Conservation (phyloP, 2,329 filamentous ascomycete genomes). For the Xylaria sp. region DNA sequence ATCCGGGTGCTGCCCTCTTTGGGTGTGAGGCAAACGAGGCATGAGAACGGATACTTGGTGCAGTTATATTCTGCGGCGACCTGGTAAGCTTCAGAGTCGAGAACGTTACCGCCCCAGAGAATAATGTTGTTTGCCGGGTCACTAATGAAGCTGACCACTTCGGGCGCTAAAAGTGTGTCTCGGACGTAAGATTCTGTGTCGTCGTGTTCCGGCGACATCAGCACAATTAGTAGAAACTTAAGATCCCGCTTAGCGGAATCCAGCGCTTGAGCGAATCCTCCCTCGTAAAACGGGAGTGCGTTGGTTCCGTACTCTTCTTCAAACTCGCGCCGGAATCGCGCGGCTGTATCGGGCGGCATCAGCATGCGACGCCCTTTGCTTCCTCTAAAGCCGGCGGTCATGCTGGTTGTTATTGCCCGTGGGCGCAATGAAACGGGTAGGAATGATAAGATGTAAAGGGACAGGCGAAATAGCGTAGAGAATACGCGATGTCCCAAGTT, state of each 20-base stretch:
- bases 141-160: constrained; percentile 69
- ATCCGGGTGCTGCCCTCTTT: constrained; percentile 79
- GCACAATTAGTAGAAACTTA: constrained; percentile 82
- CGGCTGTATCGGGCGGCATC: constrained; percentile 80
- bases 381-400: constrained; percentile 49
- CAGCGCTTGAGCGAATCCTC: constrained; percentile 85
- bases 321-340: constrained; percentile 85
- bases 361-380: constrained; percentile 68
- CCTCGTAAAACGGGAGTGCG: constrained; percentile 73
- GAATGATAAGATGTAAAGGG: constrained; percentile 76
- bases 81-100: constrained; percentile 91
- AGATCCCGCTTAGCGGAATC: constrained; percentile 86
- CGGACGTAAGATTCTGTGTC: constrained; percentile 77
- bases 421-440: constrained; percentile 62
- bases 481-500: constrained; percentile 69
- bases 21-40: constrained; percentile 80
- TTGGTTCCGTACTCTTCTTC: constrained; percentile 83
- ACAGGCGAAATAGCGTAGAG: constrained; percentile 62
- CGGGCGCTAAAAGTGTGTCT: constrained; percentile 72
- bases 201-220: constrained; percentile 90
- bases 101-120: constrained; percentile 87
- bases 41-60: constrained; percentile 89
- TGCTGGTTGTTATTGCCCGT: constrained; percentile 48
- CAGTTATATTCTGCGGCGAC: constrained; percentile 81
- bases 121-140: constrained; percentile 73